phyloP scores from a whole-genome alignment of 352 stramenopile genomes.

The Pythium sukuiense region DNA sequence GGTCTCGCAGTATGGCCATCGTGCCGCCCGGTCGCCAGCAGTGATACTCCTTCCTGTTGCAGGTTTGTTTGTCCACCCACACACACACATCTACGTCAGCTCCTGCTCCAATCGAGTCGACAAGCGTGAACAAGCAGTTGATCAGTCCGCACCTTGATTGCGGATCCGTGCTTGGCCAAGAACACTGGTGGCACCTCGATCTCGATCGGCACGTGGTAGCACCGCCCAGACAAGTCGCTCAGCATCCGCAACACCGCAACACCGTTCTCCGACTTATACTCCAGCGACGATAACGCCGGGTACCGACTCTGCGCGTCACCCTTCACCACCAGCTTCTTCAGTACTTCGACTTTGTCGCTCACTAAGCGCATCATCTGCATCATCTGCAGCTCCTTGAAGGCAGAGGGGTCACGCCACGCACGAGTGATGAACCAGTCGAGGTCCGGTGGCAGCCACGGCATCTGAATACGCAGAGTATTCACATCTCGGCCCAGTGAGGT shows the following conservation, averaged over 20 bases:
- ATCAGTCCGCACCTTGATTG: neutral
- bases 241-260: constrained; percentile 15
- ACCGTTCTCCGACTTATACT: neutral
- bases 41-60: neutral
- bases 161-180: neutral
- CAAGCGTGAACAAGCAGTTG: too few species aligned
- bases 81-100: too few species aligned
- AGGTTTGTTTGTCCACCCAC: too few species aligned
- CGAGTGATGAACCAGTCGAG: constrained; percentile 19
- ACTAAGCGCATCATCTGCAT: constrained; percentile 9
- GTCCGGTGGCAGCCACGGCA: constrained; percentile 17
- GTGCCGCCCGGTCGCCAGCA: neutral
- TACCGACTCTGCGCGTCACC: constrained; percentile 11
- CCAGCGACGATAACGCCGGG: constrained; percentile 18
- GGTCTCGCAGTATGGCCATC: neutral
- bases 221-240: constrained; percentile 24
- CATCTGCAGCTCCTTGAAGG: constrained; percentile 10
- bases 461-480: neutral
- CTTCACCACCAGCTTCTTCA: constrained; percentile 7
- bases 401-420: constrained; percentile 10
- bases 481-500: neutral
- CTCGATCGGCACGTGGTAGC: constrained; percentile 24
- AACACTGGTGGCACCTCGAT: neutral
- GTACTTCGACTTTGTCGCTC: constrained; percentile 14
- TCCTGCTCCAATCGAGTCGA: too few species aligned